Base-by-base conservation (phyloP, 2,329 filamentous ascomycete genomes). In the Ceratocystis papillata region DNA sequence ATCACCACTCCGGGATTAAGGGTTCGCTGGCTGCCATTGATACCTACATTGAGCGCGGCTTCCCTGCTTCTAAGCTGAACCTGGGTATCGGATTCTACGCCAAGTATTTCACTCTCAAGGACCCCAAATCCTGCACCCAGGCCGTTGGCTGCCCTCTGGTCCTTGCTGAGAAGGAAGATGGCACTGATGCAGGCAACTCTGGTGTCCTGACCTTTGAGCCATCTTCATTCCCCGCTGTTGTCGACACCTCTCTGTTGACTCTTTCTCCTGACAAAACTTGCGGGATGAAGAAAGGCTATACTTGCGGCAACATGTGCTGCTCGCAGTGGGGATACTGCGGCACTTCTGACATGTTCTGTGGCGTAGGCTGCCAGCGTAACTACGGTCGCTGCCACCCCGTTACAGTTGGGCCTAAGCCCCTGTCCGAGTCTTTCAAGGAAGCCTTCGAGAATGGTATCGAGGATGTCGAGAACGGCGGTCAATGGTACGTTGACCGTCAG, bases 1-100 rank as follows among this genome's bases (percentile, higher is more conserved):
- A 76, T 44, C 87, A 89, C 73, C 86, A 88, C 72, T 85, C 80
- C 55, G 83, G 83, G n/a, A 77, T 88, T 7, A 71, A 76, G 15
- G 79, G 77, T 10, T 85, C 85, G 0, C 73, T 79, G 7, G 75
- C 79, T 5, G 77, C 81, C 2, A 73, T 89, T 61, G 75, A 84
- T 63, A 79, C 79, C 57, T 90, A 89, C 73, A 75, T 87, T 22
- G 76, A 74, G 41, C 79, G 80, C 4, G 83, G 83, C 25, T 77
- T 81, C 2, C 73, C 78, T 0, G 69, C 80, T 0, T 69, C 73
- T 8, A 84, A 83, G 73, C 74, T 84, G 63, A 86, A 86, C 70
- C 76, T 87, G 4, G 84, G 85, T 1, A 79, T 87, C 65, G 83
- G 83, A n/a, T 87, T 85, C 72, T 87, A 87, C 73, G 80, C 83